Percentiles rank a stretch among this genome's conserved stretches.
These are phyloP conservation scores for Clarireedia hainanense DNA, from an alignment of 2,329 filamentous ascomycete genomes.

Conservation along the genomic window DNA sequence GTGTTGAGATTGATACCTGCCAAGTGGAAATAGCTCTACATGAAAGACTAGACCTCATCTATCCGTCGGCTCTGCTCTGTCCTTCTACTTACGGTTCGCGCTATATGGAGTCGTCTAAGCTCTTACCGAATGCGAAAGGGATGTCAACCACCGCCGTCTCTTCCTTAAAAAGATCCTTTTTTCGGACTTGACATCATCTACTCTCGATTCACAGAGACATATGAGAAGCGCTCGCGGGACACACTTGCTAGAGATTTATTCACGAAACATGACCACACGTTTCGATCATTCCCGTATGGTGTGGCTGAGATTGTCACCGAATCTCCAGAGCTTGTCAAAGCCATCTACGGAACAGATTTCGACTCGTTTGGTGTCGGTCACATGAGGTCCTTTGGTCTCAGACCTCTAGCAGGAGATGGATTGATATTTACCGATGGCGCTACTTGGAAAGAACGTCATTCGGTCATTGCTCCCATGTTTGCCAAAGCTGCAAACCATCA, in stretches of 20 bases:
- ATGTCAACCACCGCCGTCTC: not conserved
- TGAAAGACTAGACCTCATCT: not conserved
- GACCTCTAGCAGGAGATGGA: not conserved
- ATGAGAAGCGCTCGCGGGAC: constrained; percentile 2
- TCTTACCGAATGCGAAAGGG: not conserved
- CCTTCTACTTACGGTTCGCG: not conserved
- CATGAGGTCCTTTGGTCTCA: constrained; percentile 34
- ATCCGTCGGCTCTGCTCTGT: not conserved
- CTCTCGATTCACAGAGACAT: constrained; percentile 15
- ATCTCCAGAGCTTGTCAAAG: constrained; percentile 8
- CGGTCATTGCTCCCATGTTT: not conserved
- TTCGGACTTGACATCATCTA: not conserved
- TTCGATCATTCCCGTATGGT: not conserved
- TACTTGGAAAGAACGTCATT: constrained; percentile 1
- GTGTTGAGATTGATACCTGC: too few species aligned
- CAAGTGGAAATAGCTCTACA: too few species aligned
- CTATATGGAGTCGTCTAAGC: not conserved
- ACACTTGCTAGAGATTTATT: not conserved
- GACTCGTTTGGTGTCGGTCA: constrained; percentile 37
- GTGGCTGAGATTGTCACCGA: constrained; percentile 11
- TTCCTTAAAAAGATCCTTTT: not conserved
- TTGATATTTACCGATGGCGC: not conserved
- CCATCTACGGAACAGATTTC: constrained; percentile 8
- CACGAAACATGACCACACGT: not conserved
- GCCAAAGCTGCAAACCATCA: not conserved